Evolutionary conservation across 768 basidiomycete genomes (phyloP).

Genomic region (Cystobasidium onofrii): DNA sequence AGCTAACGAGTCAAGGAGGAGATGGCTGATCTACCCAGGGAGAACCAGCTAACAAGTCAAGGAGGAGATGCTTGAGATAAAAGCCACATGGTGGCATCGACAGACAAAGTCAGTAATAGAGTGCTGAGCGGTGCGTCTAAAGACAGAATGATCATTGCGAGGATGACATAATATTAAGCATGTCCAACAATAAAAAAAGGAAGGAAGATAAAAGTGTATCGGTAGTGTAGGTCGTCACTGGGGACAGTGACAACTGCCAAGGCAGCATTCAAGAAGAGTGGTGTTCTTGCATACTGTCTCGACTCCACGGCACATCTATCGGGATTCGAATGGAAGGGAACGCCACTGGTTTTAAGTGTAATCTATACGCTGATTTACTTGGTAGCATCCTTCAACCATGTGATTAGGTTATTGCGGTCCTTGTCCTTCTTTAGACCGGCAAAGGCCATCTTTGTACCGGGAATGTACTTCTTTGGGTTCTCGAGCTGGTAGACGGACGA

Average conservation of each 20-base stretch:
- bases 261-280: no score
- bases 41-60: no score
- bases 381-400: slow-evolving; percentile 53
- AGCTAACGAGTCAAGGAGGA: no score
- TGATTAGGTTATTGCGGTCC: slow-evolving; percentile 89
- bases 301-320: no score
- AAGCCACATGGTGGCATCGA: no score
- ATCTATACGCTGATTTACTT: neutral
- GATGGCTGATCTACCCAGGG: no score
- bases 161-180: neutral
- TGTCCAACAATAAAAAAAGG: neutral
- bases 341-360: no score
- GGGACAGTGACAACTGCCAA: no score
- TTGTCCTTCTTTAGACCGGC: slow-evolving; percentile 91
- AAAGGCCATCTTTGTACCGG: slow-evolving; percentile 97
- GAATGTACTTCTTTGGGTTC: slow-evolving; percentile 98
- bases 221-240: no score
- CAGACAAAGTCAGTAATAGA: neutral
- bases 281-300: no score
- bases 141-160: neutral
- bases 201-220: neutral
- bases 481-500: slow-evolving; percentile 47
- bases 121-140: neutral
- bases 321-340: no score
- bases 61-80: no score